Conservation (phyloP, 2,329 filamentous ascomycete species). For the Alternaria panax region DNA sequence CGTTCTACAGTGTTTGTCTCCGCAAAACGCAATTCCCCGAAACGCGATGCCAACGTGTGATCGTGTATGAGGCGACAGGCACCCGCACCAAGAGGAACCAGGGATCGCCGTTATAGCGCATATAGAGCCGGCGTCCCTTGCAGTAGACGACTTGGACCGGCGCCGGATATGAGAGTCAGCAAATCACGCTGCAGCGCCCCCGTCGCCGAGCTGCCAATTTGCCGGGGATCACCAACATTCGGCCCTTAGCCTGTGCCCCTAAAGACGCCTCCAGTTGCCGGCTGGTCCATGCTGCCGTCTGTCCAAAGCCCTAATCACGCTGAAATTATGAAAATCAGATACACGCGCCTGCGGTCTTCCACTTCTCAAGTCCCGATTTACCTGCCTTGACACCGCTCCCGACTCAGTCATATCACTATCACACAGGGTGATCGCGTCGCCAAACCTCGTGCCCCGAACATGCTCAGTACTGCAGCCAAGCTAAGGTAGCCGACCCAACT, state of each 20-base stretch:
- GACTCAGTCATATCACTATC: not conserved
- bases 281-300: conserved; percentile 28
- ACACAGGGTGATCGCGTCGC: not conserved
- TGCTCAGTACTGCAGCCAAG: conserved; percentile 29
- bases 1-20: not conserved
- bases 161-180: conserved; percentile 3
- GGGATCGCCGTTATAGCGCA: conserved; percentile 14
- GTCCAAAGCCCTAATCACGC: conserved; percentile 29
- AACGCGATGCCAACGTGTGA: not conserved
- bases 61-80: conserved; percentile 7
- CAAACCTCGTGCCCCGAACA: conserved; percentile 19
- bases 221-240: conserved; percentile 12
- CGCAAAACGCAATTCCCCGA: not conserved
- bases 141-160: conserved; percentile 17
- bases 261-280: conserved; percentile 20
- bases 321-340: conserved; percentile 25
- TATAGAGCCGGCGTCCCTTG: conserved; percentile 20
- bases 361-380: conserved; percentile 24
- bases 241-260: conserved; percentile 26
- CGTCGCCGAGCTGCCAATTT: conserved; percentile 18
- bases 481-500: conserved; percentile 29
- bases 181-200: conserved; percentile 14
- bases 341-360: conserved; percentile 28
- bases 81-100: conserved; percentile 12
- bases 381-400: conserved; percentile 9